Base-by-base conservation (phyloP, 139 green algal genomes). In the Haematococcus lacustris region DNA sequence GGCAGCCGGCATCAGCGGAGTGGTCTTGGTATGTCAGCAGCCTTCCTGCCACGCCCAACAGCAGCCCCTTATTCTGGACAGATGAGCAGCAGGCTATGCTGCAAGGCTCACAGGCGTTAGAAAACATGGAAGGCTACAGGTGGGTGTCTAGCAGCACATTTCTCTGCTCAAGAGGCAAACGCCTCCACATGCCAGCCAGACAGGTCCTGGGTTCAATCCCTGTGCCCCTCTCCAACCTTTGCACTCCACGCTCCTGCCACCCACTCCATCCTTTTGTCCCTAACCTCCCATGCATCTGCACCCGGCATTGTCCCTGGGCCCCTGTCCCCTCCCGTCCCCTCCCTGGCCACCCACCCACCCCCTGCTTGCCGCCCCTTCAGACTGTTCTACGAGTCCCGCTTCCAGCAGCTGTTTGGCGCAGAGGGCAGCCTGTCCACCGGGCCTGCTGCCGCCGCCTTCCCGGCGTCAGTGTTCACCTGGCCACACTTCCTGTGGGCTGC, bases 401-500 rank as follows among this genome's bases (percentile, higher is more conserved):
- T 80, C 69, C 51, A 73, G 34, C 68, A 87, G 77, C 79, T 97
- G 40, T 39, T 72, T 38, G 67, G 67, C 4, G n/a, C n/a, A n/a
- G n/a, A n/a, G n/a, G n/a, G n/a, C n/a, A n/a, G n/a, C n/a, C n/a
- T n/a, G n/a, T n/a, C 33, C 41, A 13, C 62, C 89, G 40, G 68
- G 50, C 0, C 61, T 79, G 39, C 76, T 87, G 38, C 85, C 86
- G 51, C 76, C 34, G 47, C 53, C 2, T 95, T 95, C 73, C 82
- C 80, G 2, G 6, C 61, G 0, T 59, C 73, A 1, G 66, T 70
- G 0, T 95, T 90, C 81, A 90, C 72, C 1, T 76, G 77, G 17
- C 80, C 85, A 1, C 65, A 61, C 25, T 96, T 97, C 72, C 39
- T 86, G 35, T 96, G 89, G 93, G 93, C 87, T 2, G 89, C 89